Conservation (phyloP, 2,329 filamentous ascomycete species). For the Macrophomina phaseolina region DNA sequence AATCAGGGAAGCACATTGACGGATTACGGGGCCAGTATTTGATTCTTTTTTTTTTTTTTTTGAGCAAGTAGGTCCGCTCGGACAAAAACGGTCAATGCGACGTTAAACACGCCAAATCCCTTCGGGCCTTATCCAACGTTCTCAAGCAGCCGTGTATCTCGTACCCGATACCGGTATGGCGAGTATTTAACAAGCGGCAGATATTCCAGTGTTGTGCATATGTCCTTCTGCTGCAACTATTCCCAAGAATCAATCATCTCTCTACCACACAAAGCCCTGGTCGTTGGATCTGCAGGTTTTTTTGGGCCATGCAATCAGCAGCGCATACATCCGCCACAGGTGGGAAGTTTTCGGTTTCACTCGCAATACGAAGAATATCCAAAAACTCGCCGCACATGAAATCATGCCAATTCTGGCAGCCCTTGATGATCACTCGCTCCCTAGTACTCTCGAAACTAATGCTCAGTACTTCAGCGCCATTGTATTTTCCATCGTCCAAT, state of each 20-base stretch:
- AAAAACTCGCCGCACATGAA: not conserved
- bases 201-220: not conserved
- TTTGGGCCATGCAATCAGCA: not conserved
- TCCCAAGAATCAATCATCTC: not conserved
- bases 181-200: not conserved
- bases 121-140: not conserved
- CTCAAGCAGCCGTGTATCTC: not conserved
- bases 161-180: not conserved
- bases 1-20: too few species aligned
- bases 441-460: not conserved
- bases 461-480: not conserved
- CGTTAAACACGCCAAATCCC: not conserved
- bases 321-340: not conserved
- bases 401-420: not conserved
- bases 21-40: too few species aligned
- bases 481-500: not conserved
- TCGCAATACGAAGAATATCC: not conserved
- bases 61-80: too few species aligned
- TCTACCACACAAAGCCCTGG: not conserved
- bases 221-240: too few species aligned
- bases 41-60: too few species aligned
- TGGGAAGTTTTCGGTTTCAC: not conserved
- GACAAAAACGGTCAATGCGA: too few species aligned
- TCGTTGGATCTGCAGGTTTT: not conserved
- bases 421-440: not conserved